phyloP scores from a whole-genome alignment of 306 rosid genomes.

The Corylus americana region DNA sequence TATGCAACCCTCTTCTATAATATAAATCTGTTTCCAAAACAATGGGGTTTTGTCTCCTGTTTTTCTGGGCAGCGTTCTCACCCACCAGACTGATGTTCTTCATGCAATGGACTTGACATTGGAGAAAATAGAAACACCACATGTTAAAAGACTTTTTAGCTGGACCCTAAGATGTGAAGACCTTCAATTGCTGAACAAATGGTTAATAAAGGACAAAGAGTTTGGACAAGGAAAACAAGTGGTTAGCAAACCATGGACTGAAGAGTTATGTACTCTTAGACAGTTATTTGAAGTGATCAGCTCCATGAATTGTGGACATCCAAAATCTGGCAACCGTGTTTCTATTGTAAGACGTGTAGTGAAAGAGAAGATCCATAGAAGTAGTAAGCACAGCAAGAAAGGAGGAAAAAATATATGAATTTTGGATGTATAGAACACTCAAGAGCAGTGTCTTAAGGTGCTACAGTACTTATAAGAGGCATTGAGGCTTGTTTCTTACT shows the following conservation, averaged over 20 bases:
- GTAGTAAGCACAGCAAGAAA: background rate
- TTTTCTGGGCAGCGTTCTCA: background rate
- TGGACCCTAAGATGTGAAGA: background rate
- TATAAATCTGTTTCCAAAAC: background rate
- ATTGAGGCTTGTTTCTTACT: background rate
- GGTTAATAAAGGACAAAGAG: constrained; percentile 1
- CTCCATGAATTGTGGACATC: background rate
- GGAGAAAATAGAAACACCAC: background rate
- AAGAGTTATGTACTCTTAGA: background rate
- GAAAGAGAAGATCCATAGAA: background rate
- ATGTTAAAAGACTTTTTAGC: background rate
- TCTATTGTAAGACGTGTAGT: background rate
- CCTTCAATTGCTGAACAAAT: background rate
- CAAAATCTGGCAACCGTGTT: background rate
- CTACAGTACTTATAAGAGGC: background rate
- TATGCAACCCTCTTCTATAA: background rate
- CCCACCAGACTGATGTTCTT: background rate
- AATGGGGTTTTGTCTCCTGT: background rate
- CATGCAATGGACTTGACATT: background rate
- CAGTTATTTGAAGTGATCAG: background rate
- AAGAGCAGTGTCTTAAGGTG: background rate
- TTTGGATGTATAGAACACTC: background rate
- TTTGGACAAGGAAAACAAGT: background rate
- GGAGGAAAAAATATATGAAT: background rate
- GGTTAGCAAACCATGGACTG: background rate